Base-by-base conservation (phyloP, 2,329 filamentous ascomycete genomes). In the Neonectria hederae region DNA sequence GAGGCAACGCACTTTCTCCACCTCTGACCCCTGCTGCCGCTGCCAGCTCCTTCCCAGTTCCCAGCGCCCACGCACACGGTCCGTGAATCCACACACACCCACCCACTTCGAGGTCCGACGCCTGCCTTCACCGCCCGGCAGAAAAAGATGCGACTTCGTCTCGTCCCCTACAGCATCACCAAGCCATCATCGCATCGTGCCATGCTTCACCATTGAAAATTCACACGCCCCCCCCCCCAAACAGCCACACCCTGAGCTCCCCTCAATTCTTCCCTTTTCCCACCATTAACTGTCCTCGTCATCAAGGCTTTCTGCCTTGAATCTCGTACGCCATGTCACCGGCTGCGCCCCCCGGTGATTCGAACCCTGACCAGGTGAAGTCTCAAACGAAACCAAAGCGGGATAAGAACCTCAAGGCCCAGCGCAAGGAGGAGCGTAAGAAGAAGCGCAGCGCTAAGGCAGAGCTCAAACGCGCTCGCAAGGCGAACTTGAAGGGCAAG, bases 401-500 rank as follows among this genome's bases (percentile, higher is more conserved):
- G n/a, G 46, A 65, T 38, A 68, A 63, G 46, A 62, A 59, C 45
- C 21, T 59, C 45, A 70, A 64, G 53, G 59, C 54, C 17, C 32
- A 35, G 32, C 32, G 32, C 32, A 35, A 35, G 14, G 72, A 74
- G 30, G 67, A 71, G 28, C 72, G 81, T 53, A 78, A 77, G 62
- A 77, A 76, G 64, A 82, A 81, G 71, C 78, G 76, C 14, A 68
- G 69, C 19, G 65, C 65, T 59, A 79, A 78, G 71, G 69, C 79
- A 17, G 77, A 78, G 68, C 78, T 76, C 56, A 82, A 80, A 72
- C 72, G 72, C 49, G 76, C 76, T 22, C 78, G 78, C 61, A 81
- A 82, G 67, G 64, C 66, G 35, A 79, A 79, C 48, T 65, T 74
- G 35, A 62, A 69, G 62, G 72, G 68, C 40, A 80, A 83, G 70